Percentiles rank a stretch among this genome's conserved stretches.
These are phyloP conservation scores for Penstemon eatonii DNA, from an alignment of 257 asterid genomes.

Conservation along the genomic window DNA sequence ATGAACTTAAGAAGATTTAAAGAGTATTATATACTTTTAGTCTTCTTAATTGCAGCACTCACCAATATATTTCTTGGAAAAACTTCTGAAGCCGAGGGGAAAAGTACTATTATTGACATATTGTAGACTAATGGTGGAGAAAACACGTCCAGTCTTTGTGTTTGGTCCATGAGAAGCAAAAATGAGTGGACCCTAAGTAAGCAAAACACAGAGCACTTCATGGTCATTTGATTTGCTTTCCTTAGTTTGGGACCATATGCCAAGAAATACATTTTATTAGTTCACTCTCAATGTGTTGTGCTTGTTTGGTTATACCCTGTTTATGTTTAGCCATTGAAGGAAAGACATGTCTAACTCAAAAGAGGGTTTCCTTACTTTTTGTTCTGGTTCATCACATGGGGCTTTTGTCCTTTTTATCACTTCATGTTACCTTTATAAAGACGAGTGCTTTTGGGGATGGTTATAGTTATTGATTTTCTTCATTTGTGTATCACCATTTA, in stretches of 20 bases:
- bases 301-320: background rate
- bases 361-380: background rate
- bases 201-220: background rate
- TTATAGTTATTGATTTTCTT: constrained; percentile 1
- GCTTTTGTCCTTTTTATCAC: background rate
- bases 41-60: background rate
- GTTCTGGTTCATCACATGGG: background rate
- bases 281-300: background rate
- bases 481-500: background rate
- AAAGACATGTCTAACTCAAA: constrained; percentile 9
- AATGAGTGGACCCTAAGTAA: background rate
- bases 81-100: background rate
- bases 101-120: background rate
- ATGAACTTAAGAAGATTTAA: background rate
- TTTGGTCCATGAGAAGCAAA: background rate
- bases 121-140: too few relatives aligned
- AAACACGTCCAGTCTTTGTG: background rate
- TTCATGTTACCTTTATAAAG: background rate
- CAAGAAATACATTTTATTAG: background rate
- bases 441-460: constrained; percentile 16
- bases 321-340: background rate
- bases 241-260: background rate
- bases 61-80: background rate
- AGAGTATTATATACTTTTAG: too few relatives aligned
- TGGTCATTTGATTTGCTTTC: background rate